phyloP scores from a whole-genome alignment of 208 protist genomes.

The Leishmania martiniquensis region DNA sequence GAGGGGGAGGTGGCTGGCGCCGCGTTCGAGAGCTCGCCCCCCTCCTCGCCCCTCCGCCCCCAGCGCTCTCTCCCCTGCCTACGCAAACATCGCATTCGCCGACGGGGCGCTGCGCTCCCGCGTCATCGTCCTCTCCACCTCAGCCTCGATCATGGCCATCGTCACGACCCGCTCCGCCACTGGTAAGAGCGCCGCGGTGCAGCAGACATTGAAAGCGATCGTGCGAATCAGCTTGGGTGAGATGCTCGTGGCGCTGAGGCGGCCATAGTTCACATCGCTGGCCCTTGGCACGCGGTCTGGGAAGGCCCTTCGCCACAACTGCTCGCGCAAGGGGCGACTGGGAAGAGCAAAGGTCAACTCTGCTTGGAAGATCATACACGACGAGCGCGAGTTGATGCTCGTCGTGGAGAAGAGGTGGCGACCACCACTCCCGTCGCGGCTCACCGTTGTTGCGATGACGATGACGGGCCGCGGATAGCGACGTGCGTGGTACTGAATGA shows the following conservation, averaged over 20 bases:
- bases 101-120: slow-evolving; percentile 53
- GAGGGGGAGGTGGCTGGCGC: too few species aligned
- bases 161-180: slow-evolving; percentile 48
- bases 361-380: slow-evolving; percentile 58
- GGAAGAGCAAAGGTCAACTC: slow-evolving; percentile 71
- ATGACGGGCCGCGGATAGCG: slow-evolving; percentile 78
- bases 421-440: slow-evolving; percentile 30
- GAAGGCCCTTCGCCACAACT: slow-evolving; percentile 77
- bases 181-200: slow-evolving; percentile 64
- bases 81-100: slow-evolving; percentile 71
- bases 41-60: neutral
- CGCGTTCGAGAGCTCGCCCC: neutral
- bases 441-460: slow-evolving; percentile 79
- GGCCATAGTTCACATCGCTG: slow-evolving; percentile 61
- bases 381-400: slow-evolving; percentile 50
- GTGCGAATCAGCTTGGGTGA: slow-evolving; percentile 78
- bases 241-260: slow-evolving; percentile 45
- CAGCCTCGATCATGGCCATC: slow-evolving; percentile 71
- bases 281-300: slow-evolving; percentile 67
- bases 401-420: slow-evolving; percentile 28
- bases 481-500: slow-evolving; percentile 85
- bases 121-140: slow-evolving; percentile 48
- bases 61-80: neutral
- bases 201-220: slow-evolving; percentile 81
- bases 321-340: slow-evolving; percentile 48